These are phyloP conservation scores for Neurospora sp. DNA, from an alignment of 2,329 filamentous ascomycete genomes.

Conservation along the genomic window DNA sequence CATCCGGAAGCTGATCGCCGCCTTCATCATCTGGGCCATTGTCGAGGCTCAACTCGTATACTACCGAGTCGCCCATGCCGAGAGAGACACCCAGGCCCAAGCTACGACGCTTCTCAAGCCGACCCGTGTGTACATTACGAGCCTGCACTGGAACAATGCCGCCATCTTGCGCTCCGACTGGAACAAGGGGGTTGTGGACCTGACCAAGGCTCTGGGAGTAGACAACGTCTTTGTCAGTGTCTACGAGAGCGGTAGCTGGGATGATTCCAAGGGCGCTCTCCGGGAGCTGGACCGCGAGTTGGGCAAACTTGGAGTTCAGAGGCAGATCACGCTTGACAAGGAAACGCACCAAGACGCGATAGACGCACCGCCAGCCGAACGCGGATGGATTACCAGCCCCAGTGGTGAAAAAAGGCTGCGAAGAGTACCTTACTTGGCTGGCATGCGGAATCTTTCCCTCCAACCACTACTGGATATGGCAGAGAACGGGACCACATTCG, in stretches of 20 bases:
- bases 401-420: conserved; percentile 44
- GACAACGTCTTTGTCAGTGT: conserved; percentile 57
- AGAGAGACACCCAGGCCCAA: conserved; percentile 7
- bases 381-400: conserved; percentile 51
- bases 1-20: conserved; percentile 10
- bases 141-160: conserved; percentile 59
- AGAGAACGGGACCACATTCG: conserved; percentile 38
- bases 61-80: conserved; percentile 15
- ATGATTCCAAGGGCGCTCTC: conserved; percentile 54
- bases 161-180: conserved; percentile 48
- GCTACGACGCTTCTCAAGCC: conserved; percentile 4
- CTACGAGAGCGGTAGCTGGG: conserved; percentile 59
- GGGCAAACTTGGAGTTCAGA: conserved; percentile 37
- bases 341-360: conserved; percentile 41
- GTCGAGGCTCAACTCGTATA: conserved; percentile 17
- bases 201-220: conserved; percentile 47
- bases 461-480: conserved; percentile 44
- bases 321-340: conserved; percentile 48
- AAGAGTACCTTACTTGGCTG: conserved; percentile 59
- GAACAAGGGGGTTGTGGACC: conserved; percentile 46
- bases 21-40: conserved; percentile 15
- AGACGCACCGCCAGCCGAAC: conserved; percentile 23
- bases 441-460: conserved; percentile 53
- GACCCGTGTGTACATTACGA: conserved; percentile 50
- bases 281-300: conserved; percentile 45